Evolutionary conservation across 441 rosid genomes (phyloP), one percentile per base, ranked within the genome.

Genomic region (Viola pubescens): DNA sequence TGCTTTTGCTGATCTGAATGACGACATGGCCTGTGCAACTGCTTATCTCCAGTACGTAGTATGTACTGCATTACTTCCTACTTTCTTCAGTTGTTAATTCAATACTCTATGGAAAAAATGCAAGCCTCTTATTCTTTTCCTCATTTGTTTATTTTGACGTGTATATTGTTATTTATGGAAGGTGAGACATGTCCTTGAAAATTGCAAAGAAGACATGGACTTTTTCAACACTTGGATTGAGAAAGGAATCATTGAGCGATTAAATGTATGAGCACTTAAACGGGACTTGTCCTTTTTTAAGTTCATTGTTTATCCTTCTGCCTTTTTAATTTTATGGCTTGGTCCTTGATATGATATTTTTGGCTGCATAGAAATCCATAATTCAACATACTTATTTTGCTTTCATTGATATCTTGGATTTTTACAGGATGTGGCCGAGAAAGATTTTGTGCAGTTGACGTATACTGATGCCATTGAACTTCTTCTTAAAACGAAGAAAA

Each of bases 1-100:
- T 61, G 97, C 98, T 71, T 89, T 87, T 79, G 97, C 97, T 54
- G 89, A 92, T 77, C 84, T 92, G 62, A 69, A 83, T 70, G 98
- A 86, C 74, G 96, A 89, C 87, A 89, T 89, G 98, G 91, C 96
- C 45, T 92, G 98, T 74, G 97, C 98, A 63, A 75, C 96, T 52
- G 94, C 98, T 78, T 92, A 89, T 87, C 98, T 92, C 92, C 97
- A 92, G 95, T 89, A 92, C 64, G 97, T 87, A 79, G 98, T 92
- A 89, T 75, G 98, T 89, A 2, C 34, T 86, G 16, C 85, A 73
- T 74, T 74, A 73, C 81, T 70, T 77, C 73, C 2, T 46, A 6
- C 11, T 77, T 73, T 61, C 63, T 61, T 60, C 58, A 75, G 45
- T 72, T 70, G 59, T 73, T 63, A 49, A 51, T 74, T 62, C 45